These are phyloP conservation scores for Boeremia exigua DNA, from an alignment of 2,329 filamentous ascomycete species.

Conservation along the genomic window DNA sequence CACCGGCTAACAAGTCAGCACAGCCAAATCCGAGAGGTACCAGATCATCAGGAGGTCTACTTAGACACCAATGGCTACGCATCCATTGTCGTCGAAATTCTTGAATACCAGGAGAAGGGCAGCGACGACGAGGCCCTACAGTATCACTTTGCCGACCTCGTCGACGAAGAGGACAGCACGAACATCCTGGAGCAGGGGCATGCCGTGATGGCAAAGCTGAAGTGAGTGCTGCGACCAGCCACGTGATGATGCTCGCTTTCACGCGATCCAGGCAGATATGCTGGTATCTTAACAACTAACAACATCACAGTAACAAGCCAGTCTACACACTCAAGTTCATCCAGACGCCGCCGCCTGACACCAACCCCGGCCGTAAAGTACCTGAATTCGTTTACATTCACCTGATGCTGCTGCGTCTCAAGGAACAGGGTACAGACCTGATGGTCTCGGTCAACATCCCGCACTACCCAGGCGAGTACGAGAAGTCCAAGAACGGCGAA, in stretches of 20 bases:
- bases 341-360: slow-evolving; percentile 49
- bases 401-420: slow-evolving; percentile 77
- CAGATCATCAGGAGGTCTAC: slow-evolving; percentile 91
- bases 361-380: slow-evolving; percentile 37
- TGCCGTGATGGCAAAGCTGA: slow-evolving; percentile 42
- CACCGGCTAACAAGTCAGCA: slow-evolving; percentile 3
- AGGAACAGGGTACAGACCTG: slow-evolving; percentile 77
- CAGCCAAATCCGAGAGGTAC: slow-evolving; percentile 76
- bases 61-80: slow-evolving; percentile 84
- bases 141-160: slow-evolving; percentile 58
- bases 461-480: slow-evolving; percentile 76
- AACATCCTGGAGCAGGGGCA: slow-evolving; percentile 42
- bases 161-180: slow-evolving; percentile 46
- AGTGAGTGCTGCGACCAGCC: slow-evolving; percentile 38
- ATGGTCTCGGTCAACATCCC: slow-evolving; percentile 89
- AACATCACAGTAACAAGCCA: slow-evolving; percentile 54
- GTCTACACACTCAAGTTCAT: slow-evolving; percentile 73
- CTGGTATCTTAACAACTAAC: slow-evolving; percentile 7
- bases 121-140: slow-evolving; percentile 70
- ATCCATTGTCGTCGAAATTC: slow-evolving; percentile 88
- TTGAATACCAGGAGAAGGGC: slow-evolving; percentile 75
- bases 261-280: not conserved
- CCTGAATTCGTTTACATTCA: slow-evolving; percentile 74
- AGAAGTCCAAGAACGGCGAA: slow-evolving; percentile 74
- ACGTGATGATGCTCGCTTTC: not conserved